Evolutionary conservation across 75 land plant species (phyloP).

Genomic region (Adiantum capillusveneris): DNA sequence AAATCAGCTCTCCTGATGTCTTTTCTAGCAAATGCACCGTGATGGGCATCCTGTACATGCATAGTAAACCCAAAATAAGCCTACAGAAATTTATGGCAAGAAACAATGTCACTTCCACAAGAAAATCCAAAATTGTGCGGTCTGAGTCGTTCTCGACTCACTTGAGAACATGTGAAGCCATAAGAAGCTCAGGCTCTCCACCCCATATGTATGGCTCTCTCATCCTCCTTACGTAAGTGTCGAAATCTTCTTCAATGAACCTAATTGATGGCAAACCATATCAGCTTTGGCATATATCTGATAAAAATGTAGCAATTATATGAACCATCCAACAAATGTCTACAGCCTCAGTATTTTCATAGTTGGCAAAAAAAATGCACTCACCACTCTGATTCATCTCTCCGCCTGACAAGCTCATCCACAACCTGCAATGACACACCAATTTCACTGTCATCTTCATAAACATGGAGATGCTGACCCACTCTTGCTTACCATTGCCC

Average conservation of each 20-base stretch:
- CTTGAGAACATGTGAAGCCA: slow-evolving; percentile 96
- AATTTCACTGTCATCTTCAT: too few relatives aligned
- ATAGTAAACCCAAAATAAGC: not conserved
- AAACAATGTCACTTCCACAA: not conserved
- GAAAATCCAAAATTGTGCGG: not conserved
- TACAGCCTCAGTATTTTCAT: not conserved
- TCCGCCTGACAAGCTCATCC: slow-evolving; percentile 32
- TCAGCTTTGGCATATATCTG: too few relatives aligned
- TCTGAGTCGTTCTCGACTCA: slow-evolving; percentile 29
- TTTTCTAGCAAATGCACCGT: slow-evolving; percentile 77
- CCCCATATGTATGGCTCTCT: slow-evolving; percentile 96
- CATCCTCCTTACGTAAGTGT: slow-evolving; percentile 64
- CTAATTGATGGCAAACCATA: too few relatives aligned
- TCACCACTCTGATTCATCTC: slow-evolving; percentile 31
- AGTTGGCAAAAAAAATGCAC: not conserved
- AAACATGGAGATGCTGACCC: too few relatives aligned
- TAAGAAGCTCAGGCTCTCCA: slow-evolving; percentile 94
- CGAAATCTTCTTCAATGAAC: slow-evolving; percentile 97
- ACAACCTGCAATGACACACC: slow-evolving; percentile 24
- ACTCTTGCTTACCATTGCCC: not conserved
- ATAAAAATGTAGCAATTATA: too few relatives aligned
- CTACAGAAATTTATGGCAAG: too few relatives aligned
- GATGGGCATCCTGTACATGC: slow-evolving; percentile 75
- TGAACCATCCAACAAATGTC: too few relatives aligned
- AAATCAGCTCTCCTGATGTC: slow-evolving; percentile 59